Conservation (phyloP, 345 rosid genomes). For the Geranium brycei region DNA sequence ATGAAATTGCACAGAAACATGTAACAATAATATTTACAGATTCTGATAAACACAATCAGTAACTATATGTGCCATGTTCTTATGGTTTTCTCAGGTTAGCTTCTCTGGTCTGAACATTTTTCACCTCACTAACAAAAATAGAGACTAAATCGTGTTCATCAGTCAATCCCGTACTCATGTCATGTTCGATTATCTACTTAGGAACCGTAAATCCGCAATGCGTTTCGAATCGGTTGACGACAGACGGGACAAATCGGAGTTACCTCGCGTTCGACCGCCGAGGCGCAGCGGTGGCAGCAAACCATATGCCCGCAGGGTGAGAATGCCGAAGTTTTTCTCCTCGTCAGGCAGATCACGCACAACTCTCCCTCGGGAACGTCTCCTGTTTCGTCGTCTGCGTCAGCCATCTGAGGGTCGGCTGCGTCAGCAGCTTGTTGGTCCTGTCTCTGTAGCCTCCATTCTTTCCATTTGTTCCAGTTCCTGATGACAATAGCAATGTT, state of each 20-base stretch:
- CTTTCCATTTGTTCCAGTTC: conserved; percentile 75
- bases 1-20: no score
- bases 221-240: conserved; percentile 42
- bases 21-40: no score
- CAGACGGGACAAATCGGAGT: conserved; percentile 80
- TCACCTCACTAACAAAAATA: no score
- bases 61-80: no score
- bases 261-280: conserved; percentile 46
- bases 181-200: conserved; percentile 7
- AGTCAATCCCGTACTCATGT: no score
- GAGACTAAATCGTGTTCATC: no score
- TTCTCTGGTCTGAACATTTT: no score
- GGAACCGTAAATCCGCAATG: conserved; percentile 56
- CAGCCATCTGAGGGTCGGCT: conserved; percentile 7
- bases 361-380: conserved; percentile 68
- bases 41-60: no score
- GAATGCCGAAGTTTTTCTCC: conserved; percentile 61
- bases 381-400: conserved; percentile 30
- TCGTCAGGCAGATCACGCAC: conserved; percentile 71
- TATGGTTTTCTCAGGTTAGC: no score
- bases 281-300: conserved; percentile 74
- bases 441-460: conserved; percentile 37
- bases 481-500: conserved; percentile 16
- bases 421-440: conserved; percentile 20
- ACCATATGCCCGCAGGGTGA: conserved; percentile 88